phyloP scores from a whole-genome alignment of 2,329 filamentous ascomycete genomes.

The Amauroascus verrucosus region DNA sequence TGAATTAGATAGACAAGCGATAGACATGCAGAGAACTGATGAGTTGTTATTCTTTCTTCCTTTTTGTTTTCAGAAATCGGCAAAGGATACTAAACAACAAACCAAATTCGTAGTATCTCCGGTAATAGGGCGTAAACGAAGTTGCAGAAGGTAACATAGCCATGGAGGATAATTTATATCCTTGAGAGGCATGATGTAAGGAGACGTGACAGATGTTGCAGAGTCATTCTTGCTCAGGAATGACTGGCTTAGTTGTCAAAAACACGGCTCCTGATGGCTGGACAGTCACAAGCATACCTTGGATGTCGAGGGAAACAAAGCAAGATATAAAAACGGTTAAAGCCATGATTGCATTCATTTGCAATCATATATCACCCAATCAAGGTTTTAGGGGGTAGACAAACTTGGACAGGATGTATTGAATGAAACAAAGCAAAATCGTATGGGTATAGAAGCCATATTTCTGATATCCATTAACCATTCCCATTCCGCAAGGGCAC shows the following conservation, averaged over 20 bases:
- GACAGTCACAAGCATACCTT: not conserved
- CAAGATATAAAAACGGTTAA: not conserved
- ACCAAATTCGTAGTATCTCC: no score
- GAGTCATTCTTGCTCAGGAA: not conserved
- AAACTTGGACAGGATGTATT: no score
- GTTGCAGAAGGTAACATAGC: not conserved
- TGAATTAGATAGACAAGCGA: no score
- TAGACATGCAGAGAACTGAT: no score
- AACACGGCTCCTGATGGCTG: not conserved
- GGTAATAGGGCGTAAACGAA: no score
- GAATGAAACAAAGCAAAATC: not conserved
- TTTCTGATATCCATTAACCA: not conserved
- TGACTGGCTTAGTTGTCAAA: not conserved
- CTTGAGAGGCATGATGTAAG: not conserved
- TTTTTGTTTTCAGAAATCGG: no score
- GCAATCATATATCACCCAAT: not conserved
- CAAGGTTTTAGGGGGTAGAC: not conserved
- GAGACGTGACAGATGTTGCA: not conserved
- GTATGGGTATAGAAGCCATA: not conserved
- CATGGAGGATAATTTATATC: not conserved
- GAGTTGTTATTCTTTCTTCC: no score
- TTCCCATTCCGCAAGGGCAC: not conserved
- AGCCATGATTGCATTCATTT: not conserved
- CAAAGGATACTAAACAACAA: no score
- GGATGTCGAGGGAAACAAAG: not conserved